Base-by-base conservation (phyloP, 176 grass and related monocot genomes). In the Oryza rufipogon region DNA sequence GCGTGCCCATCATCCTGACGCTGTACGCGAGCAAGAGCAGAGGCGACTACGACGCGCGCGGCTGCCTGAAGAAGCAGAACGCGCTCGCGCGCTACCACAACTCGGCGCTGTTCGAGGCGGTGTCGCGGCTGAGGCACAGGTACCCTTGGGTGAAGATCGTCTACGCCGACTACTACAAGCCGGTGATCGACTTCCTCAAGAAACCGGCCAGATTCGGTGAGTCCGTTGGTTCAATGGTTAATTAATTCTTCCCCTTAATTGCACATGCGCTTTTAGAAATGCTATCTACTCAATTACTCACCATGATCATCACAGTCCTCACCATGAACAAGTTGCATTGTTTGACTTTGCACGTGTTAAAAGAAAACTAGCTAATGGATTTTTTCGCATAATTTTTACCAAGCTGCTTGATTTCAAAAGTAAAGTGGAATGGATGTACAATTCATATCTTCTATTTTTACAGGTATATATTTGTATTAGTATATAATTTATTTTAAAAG, bases 51-150 rank as follows among this genome's bases (percentile, higher is more conserved):
- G 91, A 84, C 22, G 68, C 68, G 1, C 20, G 64, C n/a, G 82
- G 88, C 4, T 90, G 91, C 77, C 66, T 93, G 5, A 90, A 17
- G 32, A 66, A 71, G 2, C 46, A 81, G 17, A 93, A 93, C 51
- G 72, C 41, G 32, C 67, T 93, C 6, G 41, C 82, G 9, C 58
- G n/a, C 46, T 68, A 78, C 49, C 91, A 90, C 85, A 90, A 93
- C 76, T 28, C 44, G 13, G 64, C 9, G 33, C 64, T 91, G 49
- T 8, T 68, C 4, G 5, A 54, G 39, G 80, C 65, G 34, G 51
- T 81, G 33, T 20, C 39, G 1, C 15, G 1, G 74, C 54, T 54
- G 6, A 42, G 85, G 19, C 2, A 2, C 14, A 76, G 41, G 58
- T 61, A 84, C 65, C 89, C 89, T 4, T 5, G 15, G 12, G 76